These are phyloP conservation scores for Chlamydomonas sphaeroides DNA, from an alignment of 139 green algal species.

Conservation along the genomic window DNA sequence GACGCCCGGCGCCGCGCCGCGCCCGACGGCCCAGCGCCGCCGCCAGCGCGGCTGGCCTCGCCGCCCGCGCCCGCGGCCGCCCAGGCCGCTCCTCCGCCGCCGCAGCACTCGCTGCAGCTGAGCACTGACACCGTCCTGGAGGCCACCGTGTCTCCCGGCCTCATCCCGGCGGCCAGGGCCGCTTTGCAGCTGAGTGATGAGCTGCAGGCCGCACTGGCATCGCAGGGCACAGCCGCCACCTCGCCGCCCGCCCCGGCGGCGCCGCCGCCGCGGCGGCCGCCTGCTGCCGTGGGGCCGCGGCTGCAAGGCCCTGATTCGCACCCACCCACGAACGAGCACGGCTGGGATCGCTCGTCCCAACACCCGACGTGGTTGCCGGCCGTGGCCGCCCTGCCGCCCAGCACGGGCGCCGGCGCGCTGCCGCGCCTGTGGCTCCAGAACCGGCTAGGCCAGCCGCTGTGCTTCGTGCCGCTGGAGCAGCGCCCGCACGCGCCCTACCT, in stretches of 20 bases:
- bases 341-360: background rate
- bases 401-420: too few species aligned
- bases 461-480: background rate
- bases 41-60: too few species aligned
- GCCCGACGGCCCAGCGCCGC: too few species aligned
- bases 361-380: too few species aligned
- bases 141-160: constrained; percentile 56
- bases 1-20: too few species aligned
- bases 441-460: constrained; percentile 2
- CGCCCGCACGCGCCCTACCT: background rate
- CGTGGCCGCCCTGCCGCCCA: too few species aligned
- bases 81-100: background rate
- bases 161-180: constrained; percentile 21
- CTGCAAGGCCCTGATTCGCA: too few species aligned
- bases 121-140: constrained; percentile 53
- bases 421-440: constrained; percentile 31
- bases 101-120: background rate
- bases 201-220: background rate
- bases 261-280: too few species aligned
- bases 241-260: background rate
- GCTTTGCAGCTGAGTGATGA: background rate
- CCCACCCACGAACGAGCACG: too few species aligned
- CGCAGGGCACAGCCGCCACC: too few species aligned
- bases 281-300: too few species aligned
- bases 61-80: background rate